Percentiles rank a stretch among this genome's conserved stretches.
Evolutionary conservation across 192 early-diverging fungal species (phyloP).

Genomic region (Pecoramyces ruminantium): DNA sequence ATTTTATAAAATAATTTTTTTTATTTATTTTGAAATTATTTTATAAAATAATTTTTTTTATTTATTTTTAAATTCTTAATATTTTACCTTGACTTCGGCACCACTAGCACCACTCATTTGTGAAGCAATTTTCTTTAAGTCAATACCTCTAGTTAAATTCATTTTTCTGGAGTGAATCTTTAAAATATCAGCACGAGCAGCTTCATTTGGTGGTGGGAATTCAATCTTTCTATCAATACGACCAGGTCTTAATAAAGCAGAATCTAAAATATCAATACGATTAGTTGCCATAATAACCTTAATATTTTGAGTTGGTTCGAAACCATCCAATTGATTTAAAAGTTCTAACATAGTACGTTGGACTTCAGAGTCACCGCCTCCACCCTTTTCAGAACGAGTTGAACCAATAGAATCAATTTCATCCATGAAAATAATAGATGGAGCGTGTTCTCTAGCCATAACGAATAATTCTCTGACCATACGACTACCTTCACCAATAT

Average conservation of each 20-base stretch:
- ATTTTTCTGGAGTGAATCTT: constrained; percentile 84
- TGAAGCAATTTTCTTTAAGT: constrained; percentile 76
- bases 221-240: constrained; percentile 86
- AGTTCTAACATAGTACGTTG: constrained; percentile 83
- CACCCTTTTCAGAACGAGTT: constrained; percentile 57
- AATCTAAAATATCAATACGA: constrained; percentile 78
- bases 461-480: constrained; percentile 44
- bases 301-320: constrained; percentile 81
- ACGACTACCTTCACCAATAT: constrained; percentile 80
- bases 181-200: constrained; percentile 68
- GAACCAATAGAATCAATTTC: constrained; percentile 84
- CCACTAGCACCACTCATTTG: constrained; percentile 72
- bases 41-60: too few species aligned
- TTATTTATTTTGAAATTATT: too few species aligned
- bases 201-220: constrained; percentile 74
- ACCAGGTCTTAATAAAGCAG: constrained; percentile 70
- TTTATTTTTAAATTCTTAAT: too few species aligned
- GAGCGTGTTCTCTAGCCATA: constrained; percentile 61
- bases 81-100: background rate
- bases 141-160: constrained; percentile 81
- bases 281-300: constrained; percentile 88
- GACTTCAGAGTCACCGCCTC: constrained; percentile 71
- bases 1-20: too few species aligned
- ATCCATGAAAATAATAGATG: constrained; percentile 86
- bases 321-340: constrained; percentile 77